These are phyloP conservation scores for Symbiodinium natans DNA, from an alignment of 73 alveolate genomes.

Conservation along the genomic window DNA sequence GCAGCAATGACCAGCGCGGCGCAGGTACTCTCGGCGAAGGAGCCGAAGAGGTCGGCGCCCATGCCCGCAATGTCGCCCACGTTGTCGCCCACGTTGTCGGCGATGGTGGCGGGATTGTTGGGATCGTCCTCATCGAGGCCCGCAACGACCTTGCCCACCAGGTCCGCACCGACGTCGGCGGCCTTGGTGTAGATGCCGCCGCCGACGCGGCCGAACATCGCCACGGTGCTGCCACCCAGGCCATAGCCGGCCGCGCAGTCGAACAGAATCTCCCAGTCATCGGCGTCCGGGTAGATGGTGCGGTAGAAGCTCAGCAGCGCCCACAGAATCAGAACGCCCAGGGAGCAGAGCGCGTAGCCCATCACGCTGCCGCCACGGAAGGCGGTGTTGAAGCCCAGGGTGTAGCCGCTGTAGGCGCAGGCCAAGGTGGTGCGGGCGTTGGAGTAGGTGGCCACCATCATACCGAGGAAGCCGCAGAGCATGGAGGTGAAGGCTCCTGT, in stretches of 20 bases:
- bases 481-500: constrained; percentile 87
- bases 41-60: constrained; percentile 99
- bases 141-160: constrained; percentile 37
- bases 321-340: constrained; percentile 86
- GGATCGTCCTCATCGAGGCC: constrained; percentile 84
- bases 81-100: constrained; percentile 98
- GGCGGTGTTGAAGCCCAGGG: constrained; percentile 78
- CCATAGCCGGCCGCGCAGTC: constrained; percentile 99
- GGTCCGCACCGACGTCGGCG: constrained; percentile 78
- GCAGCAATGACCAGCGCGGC: constrained; percentile 97
- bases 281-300: constrained; percentile 55
- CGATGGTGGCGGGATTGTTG: constrained; percentile 85
- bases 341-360: constrained; percentile 92
- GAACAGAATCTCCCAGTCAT: constrained; percentile 95
- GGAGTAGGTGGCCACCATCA: constrained; percentile 79
- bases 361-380: constrained; percentile 79
- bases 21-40: constrained; percentile 99
- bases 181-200: constrained; percentile 99
- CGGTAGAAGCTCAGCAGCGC: constrained; percentile 57
- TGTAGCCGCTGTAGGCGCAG: constrained; percentile 40
- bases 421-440: constrained; percentile 86
- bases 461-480: constrained; percentile 84
- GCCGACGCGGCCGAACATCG: constrained; percentile 99
- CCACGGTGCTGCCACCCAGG: constrained; percentile 99
- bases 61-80: constrained; percentile 99